These are phyloP conservation scores for Backusella liffmaniae DNA, from an alignment of 192 early-diverging fungal genomes.

Conservation along the genomic window DNA sequence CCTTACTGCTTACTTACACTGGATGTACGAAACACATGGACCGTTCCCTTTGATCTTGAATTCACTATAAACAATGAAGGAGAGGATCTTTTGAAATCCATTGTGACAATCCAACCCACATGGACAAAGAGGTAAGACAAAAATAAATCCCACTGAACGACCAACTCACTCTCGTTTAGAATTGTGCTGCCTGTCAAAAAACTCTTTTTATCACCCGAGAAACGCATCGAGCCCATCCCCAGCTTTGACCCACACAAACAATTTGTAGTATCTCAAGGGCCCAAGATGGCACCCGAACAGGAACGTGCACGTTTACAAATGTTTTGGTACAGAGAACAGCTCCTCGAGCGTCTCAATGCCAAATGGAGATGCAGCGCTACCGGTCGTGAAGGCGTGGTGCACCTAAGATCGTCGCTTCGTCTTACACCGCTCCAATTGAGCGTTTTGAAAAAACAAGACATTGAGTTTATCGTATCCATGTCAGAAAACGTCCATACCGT, in stretches of 20 bases:
- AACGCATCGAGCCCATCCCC: conserved; percentile 58
- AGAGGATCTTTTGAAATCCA: background rate
- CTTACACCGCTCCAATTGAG: conserved; percentile 54
- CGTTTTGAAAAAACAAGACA: conserved; percentile 59
- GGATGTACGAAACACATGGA: conserved; percentile 79
- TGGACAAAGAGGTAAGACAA: conserved; percentile 18
- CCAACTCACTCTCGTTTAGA: background rate
- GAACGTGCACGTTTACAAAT: conserved; percentile 51
- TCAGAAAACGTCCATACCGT: background rate
- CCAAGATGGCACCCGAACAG: conserved; percentile 40
- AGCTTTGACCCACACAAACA: conserved; percentile 65
- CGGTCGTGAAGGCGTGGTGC: conserved; percentile 52
- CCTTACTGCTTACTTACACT: conserved; percentile 77
- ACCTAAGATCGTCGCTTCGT: conserved; percentile 47
- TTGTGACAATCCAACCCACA: conserved; percentile 34
- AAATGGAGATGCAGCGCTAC: conserved; percentile 43
- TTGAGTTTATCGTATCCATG: conserved; percentile 53
- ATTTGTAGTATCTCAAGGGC: conserved; percentile 67
- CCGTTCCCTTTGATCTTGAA: conserved; percentile 65
- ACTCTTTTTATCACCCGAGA: conserved; percentile 49
- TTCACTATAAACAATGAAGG: conserved; percentile 58
- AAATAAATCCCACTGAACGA: background rate
- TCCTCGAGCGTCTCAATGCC: conserved; percentile 56
- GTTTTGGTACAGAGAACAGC: conserved; percentile 77
- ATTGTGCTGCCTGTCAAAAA: conserved; percentile 57